Evolutionary conservation across 495 filamentous ascomycete genomes (phyloP), one percentile per base, ranked within the genome.

Genomic region (Mycothermus thermophilus): DNA sequence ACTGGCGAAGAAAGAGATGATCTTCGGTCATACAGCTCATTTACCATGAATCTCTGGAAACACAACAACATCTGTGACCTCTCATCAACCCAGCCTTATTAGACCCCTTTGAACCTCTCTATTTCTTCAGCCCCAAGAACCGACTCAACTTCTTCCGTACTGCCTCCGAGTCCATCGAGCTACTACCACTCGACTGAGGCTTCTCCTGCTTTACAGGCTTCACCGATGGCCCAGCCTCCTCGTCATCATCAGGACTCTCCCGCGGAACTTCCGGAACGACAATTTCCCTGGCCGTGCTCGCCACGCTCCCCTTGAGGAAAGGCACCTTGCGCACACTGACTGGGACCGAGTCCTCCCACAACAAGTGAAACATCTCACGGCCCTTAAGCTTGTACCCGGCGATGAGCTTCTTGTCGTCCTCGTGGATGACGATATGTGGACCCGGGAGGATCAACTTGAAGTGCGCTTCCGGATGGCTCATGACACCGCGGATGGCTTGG

Each of bases 361-460:
- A 50, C 26, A 95, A 74, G 35, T 81, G 86, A 20, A 96, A 64
- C 15, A 92, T 57, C 19, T 83, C 76, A 8, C 72, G 63, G 3
- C 77, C 74, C 31, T 60, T 66, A 41, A 95, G 67, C 3, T 74
- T 65, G 32, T 92, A 67, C 36, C 80, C 74, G 34, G 69, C 64
- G 37, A 94, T 81, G 22, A 97, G 68, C 28, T 56, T 62, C 35
- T 64, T 56, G 25, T 39, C 46, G 19, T 59, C 53, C 38, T 64
- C 58, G 21, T 37, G 41, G 20, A 63, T 52, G 3, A 48, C 38
- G 14, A 23, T 41, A 9, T 35, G 52, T 39, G 43, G 48, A n/a
- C 55, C 57, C 0, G 59, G 55, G n/a, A 63, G 38, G 4, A 60
- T 50, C 4, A 73, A 50, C 44, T 59, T 60, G 44, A 78, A 77